A percentile compares a stretch with the other conserved stretches of the same genome.
Evolutionary conservation across 768 basidiomycete species (phyloP).

Genomic region (Suillus bovinus): DNA sequence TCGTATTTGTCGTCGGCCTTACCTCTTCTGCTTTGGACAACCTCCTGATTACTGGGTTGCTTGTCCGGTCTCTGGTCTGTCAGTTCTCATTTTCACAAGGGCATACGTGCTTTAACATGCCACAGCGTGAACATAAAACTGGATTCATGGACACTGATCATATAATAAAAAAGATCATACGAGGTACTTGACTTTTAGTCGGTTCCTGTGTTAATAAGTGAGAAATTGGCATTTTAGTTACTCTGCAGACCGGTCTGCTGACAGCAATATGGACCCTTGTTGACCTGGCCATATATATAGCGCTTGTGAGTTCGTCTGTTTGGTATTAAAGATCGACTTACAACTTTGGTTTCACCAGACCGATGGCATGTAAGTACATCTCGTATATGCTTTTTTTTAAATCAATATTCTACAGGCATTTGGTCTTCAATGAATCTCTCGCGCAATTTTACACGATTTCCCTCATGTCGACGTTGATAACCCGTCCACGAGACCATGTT

Average conservation of each 20-base stretch:
- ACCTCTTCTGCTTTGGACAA: constrained; percentile 45
- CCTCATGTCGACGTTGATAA: constrained; percentile 34
- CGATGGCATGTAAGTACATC: constrained; percentile 17
- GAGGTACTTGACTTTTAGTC: constrained; percentile 18
- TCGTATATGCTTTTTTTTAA: not conserved
- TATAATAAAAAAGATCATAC: constrained; percentile 37
- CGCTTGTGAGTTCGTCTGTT: constrained; percentile 14
- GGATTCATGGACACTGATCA: constrained; percentile 40
- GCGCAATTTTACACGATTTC: constrained; percentile 39
- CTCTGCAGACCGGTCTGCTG: constrained; percentile 40
- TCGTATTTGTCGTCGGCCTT: constrained; percentile 43
- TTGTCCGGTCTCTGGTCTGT: constrained; percentile 45
- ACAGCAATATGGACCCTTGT: constrained; percentile 38
- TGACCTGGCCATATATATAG: constrained; percentile 32
- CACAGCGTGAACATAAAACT: constrained; percentile 37
- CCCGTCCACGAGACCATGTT: constrained; percentile 23
- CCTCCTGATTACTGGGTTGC: constrained; percentile 43
- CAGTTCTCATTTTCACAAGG: not conserved
- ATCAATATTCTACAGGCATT: constrained; percentile 19
- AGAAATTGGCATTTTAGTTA: constrained; percentile 28
- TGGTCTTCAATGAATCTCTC: constrained; percentile 33
- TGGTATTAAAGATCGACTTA: constrained; percentile 7
- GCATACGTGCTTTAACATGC: not conserved
- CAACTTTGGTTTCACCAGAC: constrained; percentile 16
- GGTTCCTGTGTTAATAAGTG: not conserved